These are phyloP conservation scores for Tulasnella sp. DNA, from an alignment of 768 basidiomycete genomes.

Conservation along the genomic window DNA sequence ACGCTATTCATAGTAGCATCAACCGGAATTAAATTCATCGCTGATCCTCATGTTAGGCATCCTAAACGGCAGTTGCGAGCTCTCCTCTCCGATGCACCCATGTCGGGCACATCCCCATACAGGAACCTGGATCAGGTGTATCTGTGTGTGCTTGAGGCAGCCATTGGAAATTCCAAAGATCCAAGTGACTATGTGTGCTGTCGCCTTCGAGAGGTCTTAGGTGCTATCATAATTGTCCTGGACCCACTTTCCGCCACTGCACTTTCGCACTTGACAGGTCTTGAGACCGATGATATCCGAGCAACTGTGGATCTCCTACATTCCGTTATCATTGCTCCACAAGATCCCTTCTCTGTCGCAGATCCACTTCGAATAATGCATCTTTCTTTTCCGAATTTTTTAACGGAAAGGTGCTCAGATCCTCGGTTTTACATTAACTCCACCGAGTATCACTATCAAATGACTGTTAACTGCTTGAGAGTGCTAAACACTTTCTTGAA, in stretches of 20 bases:
- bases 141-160: neutral
- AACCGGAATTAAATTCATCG: constrained; percentile 3
- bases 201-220: constrained; percentile 1
- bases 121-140: neutral
- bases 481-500: neutral
- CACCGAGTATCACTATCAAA: neutral
- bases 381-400: constrained; percentile 12
- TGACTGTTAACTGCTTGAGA: neutral
- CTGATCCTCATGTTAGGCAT: neutral
- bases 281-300: neutral
- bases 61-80: neutral
- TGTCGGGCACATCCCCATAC: neutral
- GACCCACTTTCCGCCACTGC: constrained; percentile 2
- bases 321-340: constrained; percentile 4
- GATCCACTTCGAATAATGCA: constrained; percentile 4
- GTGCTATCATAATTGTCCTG: constrained; percentile 1
- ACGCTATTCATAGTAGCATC: constrained; percentile 8
- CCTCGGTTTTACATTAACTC: neutral
- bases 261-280: neutral
- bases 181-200: neutral
- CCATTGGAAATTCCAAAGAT: neutral
- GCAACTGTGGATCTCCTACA: neutral
- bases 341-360: too few relatives aligned
- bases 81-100: neutral
- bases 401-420: constrained; percentile 4